Evolutionary conservation across 2,329 filamentous ascomycete genomes (phyloP), one percentile per base, ranked within the genome.

Genomic region (Dothistroma septosporum): DNA sequence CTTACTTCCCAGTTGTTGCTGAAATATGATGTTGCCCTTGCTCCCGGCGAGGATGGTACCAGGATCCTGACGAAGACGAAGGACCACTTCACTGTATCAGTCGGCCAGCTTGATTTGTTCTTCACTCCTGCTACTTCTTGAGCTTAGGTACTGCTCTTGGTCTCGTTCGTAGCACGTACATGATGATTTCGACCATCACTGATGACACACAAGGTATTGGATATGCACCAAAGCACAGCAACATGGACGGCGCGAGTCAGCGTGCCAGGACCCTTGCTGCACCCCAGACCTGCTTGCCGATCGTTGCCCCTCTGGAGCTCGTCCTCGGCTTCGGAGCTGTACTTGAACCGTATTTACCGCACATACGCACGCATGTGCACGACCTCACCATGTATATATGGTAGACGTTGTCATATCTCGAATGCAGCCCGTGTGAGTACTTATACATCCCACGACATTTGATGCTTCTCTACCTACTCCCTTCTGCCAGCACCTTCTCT

Each of bases 21-120:
- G 12, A 68, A 69, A 8, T 78, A 73, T 57, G 73, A 78, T 61
- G 57, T 78, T 19, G 59, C 63, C 2, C 70, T 78, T 33, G 76
- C 74, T 1, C 69, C 70, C 1, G 74, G 72, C 1, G 74, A 77
- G 55, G 72, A 75, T 58, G 75, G 72, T 6, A 59, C 59, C 11
- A 63, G 64, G 31, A 68, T 77, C 16, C 58, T 74, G 58, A 66
- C 64, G 5, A 64, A 73, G 53, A 73, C 71, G 2, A 69, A 65
- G 63, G 76, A 78, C 60, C 72, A 74, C 37, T 78, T 77, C 61
- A 73, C 74, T 9, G 47, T 74, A 11, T 61, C 67, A 33, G 55
- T 66, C 12, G 69, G 66, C 6, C 58, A 61, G 41, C 59, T 67
- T 22, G 59, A 66, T 58, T 44, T 67, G 32, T 57, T 62, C 6